phyloP scores from a whole-genome alignment of 140 eudicot species.

The Erigeron philadelphicus region DNA sequence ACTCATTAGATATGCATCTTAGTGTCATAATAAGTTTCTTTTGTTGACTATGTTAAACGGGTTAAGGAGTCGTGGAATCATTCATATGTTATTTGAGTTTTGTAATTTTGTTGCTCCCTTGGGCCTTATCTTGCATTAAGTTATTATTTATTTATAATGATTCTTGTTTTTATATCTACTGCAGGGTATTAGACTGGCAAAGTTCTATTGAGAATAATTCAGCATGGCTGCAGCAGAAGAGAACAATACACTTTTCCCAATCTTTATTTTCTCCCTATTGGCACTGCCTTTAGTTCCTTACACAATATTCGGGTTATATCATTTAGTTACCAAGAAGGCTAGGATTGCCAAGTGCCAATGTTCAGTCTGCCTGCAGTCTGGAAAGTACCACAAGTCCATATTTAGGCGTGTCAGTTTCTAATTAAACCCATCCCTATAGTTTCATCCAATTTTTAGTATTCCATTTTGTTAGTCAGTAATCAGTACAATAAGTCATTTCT shows the following conservation, averaged over 20 bases:
- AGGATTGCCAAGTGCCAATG: constrained; percentile 67
- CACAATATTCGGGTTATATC: constrained; percentile 61
- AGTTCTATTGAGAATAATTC: constrained; percentile 15
- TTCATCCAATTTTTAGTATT: not conserved
- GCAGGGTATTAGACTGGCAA: constrained; percentile 23
- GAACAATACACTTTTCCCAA: constrained; percentile 74
- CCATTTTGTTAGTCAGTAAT: not conserved
- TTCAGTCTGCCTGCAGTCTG: constrained; percentile 75
- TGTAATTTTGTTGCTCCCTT: not conserved
- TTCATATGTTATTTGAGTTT: not conserved
- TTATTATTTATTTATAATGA: not conserved
- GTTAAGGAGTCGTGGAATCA: not conserved
- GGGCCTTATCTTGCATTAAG: not conserved
- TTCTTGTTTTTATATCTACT: constrained; percentile 8
- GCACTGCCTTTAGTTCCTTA: constrained; percentile 92
- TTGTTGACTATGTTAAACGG: too few relatives aligned
- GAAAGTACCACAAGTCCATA: constrained; percentile 76
- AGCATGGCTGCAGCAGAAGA: constrained; percentile 79
- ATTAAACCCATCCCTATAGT: not conserved
- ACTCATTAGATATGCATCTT: too few relatives aligned
- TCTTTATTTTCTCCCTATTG: constrained; percentile 70
- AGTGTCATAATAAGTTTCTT: too few relatives aligned
- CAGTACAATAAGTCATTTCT: not conserved
- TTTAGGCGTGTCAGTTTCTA: constrained; percentile 59
- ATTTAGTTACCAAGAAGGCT: constrained; percentile 58